A percentile compares a stretch with the other conserved stretches of the same genome.
These are phyloP conservation scores for Cladosporium sp. DNA, from an alignment of 2,329 filamentous ascomycete genomes.

Conservation along the genomic window DNA sequence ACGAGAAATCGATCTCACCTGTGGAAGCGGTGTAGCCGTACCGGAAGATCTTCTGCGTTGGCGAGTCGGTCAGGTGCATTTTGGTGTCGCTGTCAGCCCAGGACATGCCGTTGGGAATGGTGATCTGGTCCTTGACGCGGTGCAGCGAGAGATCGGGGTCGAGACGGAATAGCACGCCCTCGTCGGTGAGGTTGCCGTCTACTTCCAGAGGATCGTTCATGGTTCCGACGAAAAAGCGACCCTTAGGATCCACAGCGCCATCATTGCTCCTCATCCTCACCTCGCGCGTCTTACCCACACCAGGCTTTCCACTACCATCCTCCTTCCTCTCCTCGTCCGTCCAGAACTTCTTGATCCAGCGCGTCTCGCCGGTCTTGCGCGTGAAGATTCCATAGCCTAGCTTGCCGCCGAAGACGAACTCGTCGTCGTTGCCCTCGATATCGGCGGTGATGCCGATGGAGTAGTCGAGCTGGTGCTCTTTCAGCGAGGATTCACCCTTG, in stretches of 20 bases:
- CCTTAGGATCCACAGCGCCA: slow-evolving; percentile 75
- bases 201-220: slow-evolving; percentile 74
- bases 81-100: slow-evolving; percentile 73
- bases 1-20: slow-evolving; percentile 64
- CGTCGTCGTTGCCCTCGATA: slow-evolving; percentile 66
- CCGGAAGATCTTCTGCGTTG: slow-evolving; percentile 67
- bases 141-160: slow-evolving; percentile 61
- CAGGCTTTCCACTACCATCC: slow-evolving; percentile 34
- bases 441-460: slow-evolving; percentile 69
- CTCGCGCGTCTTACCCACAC: slow-evolving; percentile 39
- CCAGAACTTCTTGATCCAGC: slow-evolving; percentile 60
- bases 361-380: slow-evolving; percentile 56
- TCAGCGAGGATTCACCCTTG: slow-evolving; percentile 60
- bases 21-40: slow-evolving; percentile 71
- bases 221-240: slow-evolving; percentile 79
- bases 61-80: slow-evolving; percentile 83
- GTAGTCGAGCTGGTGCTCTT: slow-evolving; percentile 55
- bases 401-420: slow-evolving; percentile 78
- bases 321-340: slow-evolving; percentile 49
- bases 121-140: slow-evolving; percentile 62
- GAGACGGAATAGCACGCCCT: slow-evolving; percentile 72
- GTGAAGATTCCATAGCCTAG: slow-evolving; percentile 78
- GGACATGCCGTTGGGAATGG: slow-evolving; percentile 81
- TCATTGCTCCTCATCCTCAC: slow-evolving; percentile 70
- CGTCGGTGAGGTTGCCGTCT: slow-evolving; percentile 34